Evolutionary conservation across 306 rosid species (phyloP).

Genomic region (Elaeagnus macrophylla): DNA sequence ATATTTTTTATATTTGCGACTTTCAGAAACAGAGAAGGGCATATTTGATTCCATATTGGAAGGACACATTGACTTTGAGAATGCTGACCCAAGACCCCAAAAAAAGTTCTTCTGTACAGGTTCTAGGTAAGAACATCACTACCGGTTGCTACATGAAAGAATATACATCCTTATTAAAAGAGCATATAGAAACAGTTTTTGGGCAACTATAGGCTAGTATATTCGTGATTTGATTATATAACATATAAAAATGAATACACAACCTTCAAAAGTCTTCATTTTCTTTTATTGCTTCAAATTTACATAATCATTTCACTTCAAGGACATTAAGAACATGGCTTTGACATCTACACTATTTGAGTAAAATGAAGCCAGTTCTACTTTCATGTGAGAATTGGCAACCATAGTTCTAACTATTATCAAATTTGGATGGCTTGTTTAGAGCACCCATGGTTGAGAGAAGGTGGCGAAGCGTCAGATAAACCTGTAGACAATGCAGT

Average conservation of each 20-base stretch:
- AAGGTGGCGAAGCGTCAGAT: conserved; percentile 85
- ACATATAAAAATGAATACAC: neutral
- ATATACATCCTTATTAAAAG: too few species aligned
- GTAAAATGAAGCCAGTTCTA: neutral
- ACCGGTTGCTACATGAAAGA: neutral
- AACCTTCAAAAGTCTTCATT: neutral
- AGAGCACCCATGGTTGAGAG: conserved; percentile 95
- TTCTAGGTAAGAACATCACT: conserved; percentile 47
- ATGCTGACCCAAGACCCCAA: conserved; percentile 82
- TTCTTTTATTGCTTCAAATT: too few species aligned
- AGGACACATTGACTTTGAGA: conserved; percentile 68
- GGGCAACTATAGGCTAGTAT: neutral
- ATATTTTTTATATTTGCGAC: conserved; percentile 9
- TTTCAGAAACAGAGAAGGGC: conserved; percentile 75
- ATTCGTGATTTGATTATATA: neutral
- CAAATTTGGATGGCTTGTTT: conserved; percentile 22
- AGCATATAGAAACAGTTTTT: too few species aligned
- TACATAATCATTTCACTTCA: too few species aligned
- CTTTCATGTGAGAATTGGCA: conserved; percentile 1
- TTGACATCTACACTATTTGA: neutral
- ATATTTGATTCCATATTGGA: conserved; percentile 72
- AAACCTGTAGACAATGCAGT: conserved; percentile 89
- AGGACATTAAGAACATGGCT: too few species aligned
- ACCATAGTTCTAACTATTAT: conserved; percentile 17
- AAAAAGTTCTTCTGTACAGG: conserved; percentile 65